A percentile compares a stretch with the other conserved stretches of the same genome.
Conservation (phyloP, 1,284 basidiomycete genomes). For the Athelia sp. region DNA sequence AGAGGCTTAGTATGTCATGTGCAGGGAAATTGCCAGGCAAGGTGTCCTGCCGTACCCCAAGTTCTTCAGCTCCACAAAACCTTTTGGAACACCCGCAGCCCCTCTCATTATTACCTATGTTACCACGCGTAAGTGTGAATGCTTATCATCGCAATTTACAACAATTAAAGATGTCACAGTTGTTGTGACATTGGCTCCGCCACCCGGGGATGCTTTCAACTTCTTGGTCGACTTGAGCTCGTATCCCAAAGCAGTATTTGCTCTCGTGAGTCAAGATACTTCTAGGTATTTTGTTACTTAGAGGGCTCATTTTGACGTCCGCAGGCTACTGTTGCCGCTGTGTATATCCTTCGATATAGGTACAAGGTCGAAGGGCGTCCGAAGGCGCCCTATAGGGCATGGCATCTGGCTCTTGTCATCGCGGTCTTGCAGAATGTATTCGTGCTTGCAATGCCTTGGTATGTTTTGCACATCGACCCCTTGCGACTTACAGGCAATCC, state of each 20-base stretch:
- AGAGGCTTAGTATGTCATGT: too few species aligned
- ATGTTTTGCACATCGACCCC: conserved; percentile 12
- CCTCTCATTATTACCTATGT: conserved; percentile 41
- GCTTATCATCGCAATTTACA: too few species aligned
- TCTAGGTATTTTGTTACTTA: conserved; percentile 33
- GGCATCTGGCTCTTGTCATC: conserved; percentile 29
- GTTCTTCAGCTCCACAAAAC: conserved; percentile 38
- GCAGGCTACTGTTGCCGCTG: conserved; percentile 31
- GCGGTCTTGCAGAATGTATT: conserved; percentile 34
- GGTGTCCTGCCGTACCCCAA: conserved; percentile 38
- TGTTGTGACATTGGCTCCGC: conserved; percentile 50
- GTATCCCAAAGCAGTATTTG: background rate
- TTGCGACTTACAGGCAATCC: background rate
- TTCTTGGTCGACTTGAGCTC: conserved; percentile 28
- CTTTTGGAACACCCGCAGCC: conserved; percentile 41
- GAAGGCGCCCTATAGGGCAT: conserved; percentile 31
- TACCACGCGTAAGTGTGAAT: too few species aligned
- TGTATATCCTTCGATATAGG: conserved; percentile 37
- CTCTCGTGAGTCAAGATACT: background rate
- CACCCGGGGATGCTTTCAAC: conserved; percentile 49
- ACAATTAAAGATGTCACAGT: conserved; percentile 27
- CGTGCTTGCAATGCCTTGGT: conserved; percentile 44
- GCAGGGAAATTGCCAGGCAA: conserved; percentile 27
- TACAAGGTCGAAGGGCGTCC: conserved; percentile 28
- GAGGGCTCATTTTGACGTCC: conserved; percentile 31